Evolutionary conservation across 2,329 filamentous ascomycete genomes (phyloP).

Genomic region (Chaetothyriales sp.): DNA sequence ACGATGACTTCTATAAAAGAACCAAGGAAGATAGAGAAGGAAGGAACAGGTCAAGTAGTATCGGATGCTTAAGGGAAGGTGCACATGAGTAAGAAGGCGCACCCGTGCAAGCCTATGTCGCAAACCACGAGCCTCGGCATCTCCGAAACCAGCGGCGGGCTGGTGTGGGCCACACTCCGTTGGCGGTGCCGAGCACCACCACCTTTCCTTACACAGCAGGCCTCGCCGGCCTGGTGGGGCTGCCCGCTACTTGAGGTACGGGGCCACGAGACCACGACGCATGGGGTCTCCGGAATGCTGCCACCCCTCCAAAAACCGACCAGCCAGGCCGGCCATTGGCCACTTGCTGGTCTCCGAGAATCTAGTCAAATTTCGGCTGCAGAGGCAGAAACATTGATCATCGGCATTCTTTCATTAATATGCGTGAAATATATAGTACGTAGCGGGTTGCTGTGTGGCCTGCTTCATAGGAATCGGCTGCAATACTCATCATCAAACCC

Average conservation of each 20-base stretch:
- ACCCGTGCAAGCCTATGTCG: neutral
- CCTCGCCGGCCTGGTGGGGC: too few relatives aligned
- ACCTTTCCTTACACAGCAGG: too few relatives aligned
- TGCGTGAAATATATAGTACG: neutral
- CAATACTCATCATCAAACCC: too few relatives aligned
- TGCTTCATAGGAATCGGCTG: too few relatives aligned
- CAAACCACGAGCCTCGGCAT: neutral
- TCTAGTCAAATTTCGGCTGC: too few relatives aligned
- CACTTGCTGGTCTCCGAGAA: too few relatives aligned
- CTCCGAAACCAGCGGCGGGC: too few relatives aligned
- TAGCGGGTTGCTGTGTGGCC: too few relatives aligned
- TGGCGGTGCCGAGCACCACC: neutral
- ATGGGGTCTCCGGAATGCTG: neutral
- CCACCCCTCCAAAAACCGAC: neutral
- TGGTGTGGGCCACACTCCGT: too few relatives aligned
- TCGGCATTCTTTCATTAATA: neutral
- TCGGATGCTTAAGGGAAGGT: neutral
- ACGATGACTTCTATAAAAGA: neutral
- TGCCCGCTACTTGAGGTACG: neutral
- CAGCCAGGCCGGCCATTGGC: too few relatives aligned
- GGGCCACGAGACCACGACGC: neutral
- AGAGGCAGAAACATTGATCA: too few relatives aligned
- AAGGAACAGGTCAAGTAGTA: neutral
- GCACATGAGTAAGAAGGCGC: neutral
- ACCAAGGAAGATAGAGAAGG: neutral